Base-by-base conservation (phyloP, 2,329 filamentous ascomycete genomes). In the Paecilomyces sp. region DNA sequence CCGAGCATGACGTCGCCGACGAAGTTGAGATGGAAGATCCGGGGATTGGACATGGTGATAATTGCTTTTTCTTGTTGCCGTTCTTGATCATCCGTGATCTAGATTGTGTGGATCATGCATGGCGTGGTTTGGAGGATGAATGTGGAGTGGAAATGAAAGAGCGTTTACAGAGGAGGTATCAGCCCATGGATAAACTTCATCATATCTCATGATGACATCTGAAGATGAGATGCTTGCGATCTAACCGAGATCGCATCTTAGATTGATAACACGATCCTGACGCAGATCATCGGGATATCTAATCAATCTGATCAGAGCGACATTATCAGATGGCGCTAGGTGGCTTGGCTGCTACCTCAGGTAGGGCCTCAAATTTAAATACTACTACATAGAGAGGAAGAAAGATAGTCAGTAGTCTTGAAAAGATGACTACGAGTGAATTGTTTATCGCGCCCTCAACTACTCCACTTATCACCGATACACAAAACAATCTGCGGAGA, bases 1-100 rank as follows among this genome's bases (percentile, higher is more conserved):
- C 71, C 75, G 8, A 77, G 71, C 75, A 77, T 77, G n/a, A 76
- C 70, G 58, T 77, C 75, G 61, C 75, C 75, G 41, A 70, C 61
- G 60, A 72, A 68, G 57, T 69, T 67, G 55, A 75, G 58, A 34
- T 64, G 70, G 64, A 70, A 75, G 8, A 58, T 54, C 22, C 56
- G 47, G 41, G 41, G 18, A 7, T n/a, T 47, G 41, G 41, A 47
- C 41, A 47, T 47, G 41, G 41, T 47, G 41, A 3, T 15, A 47
- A 47, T 47, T 47, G 41, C 41, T 47, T 47, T 47, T 47, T 47
- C 41, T 28, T 28, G 1, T 3, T 28, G 3, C 6, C 6, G 3
- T 28, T 28, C 25, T 28, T 33, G 31, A 18, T 18, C n/a, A 47
- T 47, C 41, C 41, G 41, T 18, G 18, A 47, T 47, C 41, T 9